Conservation (phyloP, 192 early-diverging fungal species). For the Coemansia sp. region DNA sequence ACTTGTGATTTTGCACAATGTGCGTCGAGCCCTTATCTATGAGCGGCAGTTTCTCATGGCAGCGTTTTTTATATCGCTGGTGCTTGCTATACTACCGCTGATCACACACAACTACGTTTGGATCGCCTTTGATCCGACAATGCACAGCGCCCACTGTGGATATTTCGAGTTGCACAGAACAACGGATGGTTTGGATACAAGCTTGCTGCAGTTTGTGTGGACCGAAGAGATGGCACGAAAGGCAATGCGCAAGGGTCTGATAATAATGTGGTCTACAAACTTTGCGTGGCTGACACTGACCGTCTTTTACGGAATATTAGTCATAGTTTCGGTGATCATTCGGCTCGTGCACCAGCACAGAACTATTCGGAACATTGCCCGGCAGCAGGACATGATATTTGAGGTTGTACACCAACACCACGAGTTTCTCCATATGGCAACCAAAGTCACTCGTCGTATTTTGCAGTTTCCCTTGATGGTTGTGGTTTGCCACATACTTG, state of each 20-base stretch:
- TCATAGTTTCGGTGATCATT: constrained; percentile 41
- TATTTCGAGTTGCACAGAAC: constrained; percentile 38
- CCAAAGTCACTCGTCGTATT: constrained; percentile 43
- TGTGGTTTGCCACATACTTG: constrained; percentile 43
- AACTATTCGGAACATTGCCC: constrained; percentile 16
- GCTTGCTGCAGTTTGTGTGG: constrained; percentile 10
- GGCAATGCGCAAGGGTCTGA: constrained; percentile 37
- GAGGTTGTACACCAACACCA: constrained; percentile 20
- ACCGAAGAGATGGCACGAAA: constrained; percentile 27
- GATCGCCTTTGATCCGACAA: constrained; percentile 38
- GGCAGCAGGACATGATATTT: constrained; percentile 22
- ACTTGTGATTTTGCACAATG: constrained; percentile 39
- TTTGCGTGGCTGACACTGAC: constrained; percentile 52
- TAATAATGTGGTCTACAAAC: constrained; percentile 48
- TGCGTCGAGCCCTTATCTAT: constrained; percentile 28
- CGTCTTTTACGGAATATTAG: constrained; percentile 42
- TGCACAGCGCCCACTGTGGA: constrained; percentile 41
- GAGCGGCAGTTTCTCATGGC: constrained; percentile 36
- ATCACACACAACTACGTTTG: constrained; percentile 46
- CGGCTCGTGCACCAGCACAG: constrained; percentile 35
- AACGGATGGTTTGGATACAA: constrained; percentile 5
- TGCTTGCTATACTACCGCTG: constrained; percentile 30
- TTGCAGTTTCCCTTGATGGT: constrained; percentile 52
- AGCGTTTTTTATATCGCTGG: constrained; percentile 22
- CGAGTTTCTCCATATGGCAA: constrained; percentile 34